Conservation (phyloP, 768 basidiomycete species). For the Mycena rebaudengoi region DNA sequence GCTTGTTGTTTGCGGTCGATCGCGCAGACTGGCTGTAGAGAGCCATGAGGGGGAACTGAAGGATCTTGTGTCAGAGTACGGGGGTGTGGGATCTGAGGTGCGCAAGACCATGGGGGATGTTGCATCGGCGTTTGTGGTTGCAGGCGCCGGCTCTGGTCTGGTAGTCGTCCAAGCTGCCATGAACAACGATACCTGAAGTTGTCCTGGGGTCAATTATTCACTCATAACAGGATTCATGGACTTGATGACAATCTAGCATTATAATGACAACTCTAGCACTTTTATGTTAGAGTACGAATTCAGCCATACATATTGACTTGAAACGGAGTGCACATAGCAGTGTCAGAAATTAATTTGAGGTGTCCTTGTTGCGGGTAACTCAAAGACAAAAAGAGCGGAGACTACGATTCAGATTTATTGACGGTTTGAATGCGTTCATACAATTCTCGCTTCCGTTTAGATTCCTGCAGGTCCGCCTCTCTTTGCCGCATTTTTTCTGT, state of each 20-base stretch:
- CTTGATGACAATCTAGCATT: too few relatives aligned
- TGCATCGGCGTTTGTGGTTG: constrained; percentile 76
- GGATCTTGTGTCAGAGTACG: constrained; percentile 65
- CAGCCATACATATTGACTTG: too few relatives aligned
- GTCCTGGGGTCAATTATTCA: too few relatives aligned
- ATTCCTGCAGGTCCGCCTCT: constrained; percentile 68
- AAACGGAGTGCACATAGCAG: too few relatives aligned
- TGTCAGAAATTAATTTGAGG: too few relatives aligned
- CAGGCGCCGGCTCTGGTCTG: constrained; percentile 64
- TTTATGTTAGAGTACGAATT: too few relatives aligned
- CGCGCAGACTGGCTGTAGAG: constrained; percentile 75
- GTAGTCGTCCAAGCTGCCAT: constrained; percentile 72
- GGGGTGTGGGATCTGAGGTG: constrained; percentile 66
- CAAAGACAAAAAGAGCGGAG: too few relatives aligned
- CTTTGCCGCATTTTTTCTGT: constrained; percentile 74
- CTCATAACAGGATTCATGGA: too few relatives aligned
- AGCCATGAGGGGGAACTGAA: constrained; percentile 78
- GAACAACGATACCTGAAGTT: not conserved
- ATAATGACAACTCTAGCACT: too few relatives aligned
- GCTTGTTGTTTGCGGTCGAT: constrained; percentile 77
- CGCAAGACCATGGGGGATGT: constrained; percentile 89
- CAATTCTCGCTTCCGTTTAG: constrained; percentile 66
- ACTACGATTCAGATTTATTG: constrained; percentile 38
- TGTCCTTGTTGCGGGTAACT: too few relatives aligned
- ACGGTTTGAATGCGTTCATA: constrained; percentile 62